Percentiles rank a stretch among this genome's conserved stretches.
phyloP scores from a whole-genome alignment of 148 eudicot species.

The Rhododendron mucronatum region DNA sequence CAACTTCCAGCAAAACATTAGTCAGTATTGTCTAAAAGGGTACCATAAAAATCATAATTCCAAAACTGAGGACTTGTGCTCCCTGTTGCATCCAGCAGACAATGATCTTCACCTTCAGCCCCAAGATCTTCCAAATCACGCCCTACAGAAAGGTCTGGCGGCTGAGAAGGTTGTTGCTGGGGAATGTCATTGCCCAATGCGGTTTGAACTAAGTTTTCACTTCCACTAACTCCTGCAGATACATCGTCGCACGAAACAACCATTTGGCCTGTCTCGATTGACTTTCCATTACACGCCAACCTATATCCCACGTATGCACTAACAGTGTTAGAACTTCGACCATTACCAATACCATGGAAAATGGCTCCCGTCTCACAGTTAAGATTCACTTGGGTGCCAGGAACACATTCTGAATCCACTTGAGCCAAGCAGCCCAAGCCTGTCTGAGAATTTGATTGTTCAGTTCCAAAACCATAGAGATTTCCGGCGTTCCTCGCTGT shows the following conservation, averaged over 20 bases:
- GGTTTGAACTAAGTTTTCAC: neutral
- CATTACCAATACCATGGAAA: neutral
- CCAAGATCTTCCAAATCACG: neutral
- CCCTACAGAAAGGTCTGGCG: neutral
- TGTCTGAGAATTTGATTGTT: neutral
- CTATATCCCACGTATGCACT: slow-evolving; percentile 24
- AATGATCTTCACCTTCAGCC: slow-evolving; percentile 1
- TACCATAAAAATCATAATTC: neutral
- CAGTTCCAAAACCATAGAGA: neutral
- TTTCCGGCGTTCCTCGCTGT: neutral
- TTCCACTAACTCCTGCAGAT: neutral
- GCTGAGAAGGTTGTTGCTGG: neutral
- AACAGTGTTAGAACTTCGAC: neutral
- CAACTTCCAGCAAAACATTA: neutral
- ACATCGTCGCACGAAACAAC: neutral
- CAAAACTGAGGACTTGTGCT: neutral
- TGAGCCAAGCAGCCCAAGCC: neutral
- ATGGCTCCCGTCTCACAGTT: neutral
- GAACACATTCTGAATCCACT: slow-evolving; percentile 6
- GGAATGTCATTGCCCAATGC: neutral
- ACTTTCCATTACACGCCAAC: slow-evolving; percentile 23
- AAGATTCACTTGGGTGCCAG: neutral
- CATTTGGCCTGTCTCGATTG: slow-evolving; percentile 15
- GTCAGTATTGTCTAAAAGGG: neutral
- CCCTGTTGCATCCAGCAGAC: neutral